Conservation (phyloP, 768 basidiomycete species). For the Termitomyces sp. region DNA sequence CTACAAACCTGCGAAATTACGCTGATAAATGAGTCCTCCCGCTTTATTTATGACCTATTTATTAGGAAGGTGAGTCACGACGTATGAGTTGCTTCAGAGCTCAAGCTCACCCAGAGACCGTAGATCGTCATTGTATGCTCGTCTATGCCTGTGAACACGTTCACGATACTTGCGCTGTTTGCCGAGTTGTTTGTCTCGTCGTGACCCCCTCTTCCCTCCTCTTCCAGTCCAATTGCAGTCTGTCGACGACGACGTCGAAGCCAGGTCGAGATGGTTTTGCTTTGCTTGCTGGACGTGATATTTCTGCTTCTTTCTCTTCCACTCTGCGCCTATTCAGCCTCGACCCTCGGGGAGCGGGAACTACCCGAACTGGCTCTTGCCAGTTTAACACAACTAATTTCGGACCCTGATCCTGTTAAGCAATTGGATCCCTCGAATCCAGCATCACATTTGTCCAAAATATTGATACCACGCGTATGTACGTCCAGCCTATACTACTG, state of each 20-base stretch:
- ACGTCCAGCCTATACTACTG: slow-evolving; percentile 27
- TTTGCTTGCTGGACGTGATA: slow-evolving; percentile 21
- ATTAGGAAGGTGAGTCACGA: background rate
- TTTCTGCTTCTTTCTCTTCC: slow-evolving; percentile 30
- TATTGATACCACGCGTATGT: slow-evolving; percentile 85
- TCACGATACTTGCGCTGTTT: background rate
- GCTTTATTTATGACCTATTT: slow-evolving; percentile 94
- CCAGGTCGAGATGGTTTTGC: slow-evolving; percentile 10
- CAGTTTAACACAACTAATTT: slow-evolving; percentile 50
- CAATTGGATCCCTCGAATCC: slow-evolving; percentile 68
- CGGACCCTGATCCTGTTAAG: slow-evolving; percentile 60
- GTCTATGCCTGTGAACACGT: background rate
- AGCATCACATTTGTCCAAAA: slow-evolving; percentile 72
- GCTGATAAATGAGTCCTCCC: slow-evolving; percentile 92
- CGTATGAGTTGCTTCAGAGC: background rate
- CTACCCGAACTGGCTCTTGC: slow-evolving; percentile 45
- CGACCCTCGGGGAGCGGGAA: slow-evolving; percentile 40
- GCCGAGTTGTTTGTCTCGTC: background rate
- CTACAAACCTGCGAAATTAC: slow-evolving; percentile 79
- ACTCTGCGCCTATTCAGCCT: slow-evolving; percentile 31
- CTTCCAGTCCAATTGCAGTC: background rate
- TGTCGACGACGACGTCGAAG: background rate
- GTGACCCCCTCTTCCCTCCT: too few relatives aligned
- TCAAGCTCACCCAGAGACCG: slow-evolving; percentile 71
- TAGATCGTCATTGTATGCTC: slow-evolving; percentile 63